Base-by-base conservation (phyloP, 2,329 filamentous ascomycete genomes). In the Stylonectria norvegica region DNA sequence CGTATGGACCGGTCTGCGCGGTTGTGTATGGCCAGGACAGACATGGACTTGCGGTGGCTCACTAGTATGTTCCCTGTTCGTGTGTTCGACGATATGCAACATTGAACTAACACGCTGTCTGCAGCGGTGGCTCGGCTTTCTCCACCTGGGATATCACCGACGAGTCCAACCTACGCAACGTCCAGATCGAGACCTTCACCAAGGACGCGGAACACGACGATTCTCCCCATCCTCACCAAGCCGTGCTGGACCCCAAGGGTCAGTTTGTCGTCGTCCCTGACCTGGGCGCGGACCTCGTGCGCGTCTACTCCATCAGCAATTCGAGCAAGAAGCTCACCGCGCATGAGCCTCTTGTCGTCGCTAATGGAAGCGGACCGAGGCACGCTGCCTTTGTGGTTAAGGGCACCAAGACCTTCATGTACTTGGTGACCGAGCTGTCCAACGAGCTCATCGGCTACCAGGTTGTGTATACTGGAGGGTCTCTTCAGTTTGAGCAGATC, bases 221-320 rank as follows among this genome's bases (percentile, higher is more conserved):
- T 29, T 67, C 71, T 5, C 67, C 81, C 3, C 79, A 83, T 56
- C 81, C 81, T 14, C 83, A 86, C 61, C 66, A 83, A 56, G 73
- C 76, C n/a, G 59, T 84, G 36, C 57, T 83, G 22, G 83, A 87
- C 57, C 83, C 83, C 5, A 83, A 78, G 2, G 76, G 74, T 5
- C 55, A 68, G n/a, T 87, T 76, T 59, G 53, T 86, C 19, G 55
- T 86, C 7, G 72, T 80, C 7, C 81, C 83, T 2, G 84, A 87
- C 51, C 70, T 89, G 5, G 79, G 83, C 28, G 71, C 75, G 41
- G 84, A 87, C 52, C 53, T 78, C 5, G 61, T 86, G 34, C 79
- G 76, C 47, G 63, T 67, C 41, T 86, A 77, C 58, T 56, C 64
- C 39, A 69, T 83, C 53, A 40, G 40, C 35, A 35, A 35, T 7